Base-by-base conservation (phyloP, 208 protist genomes). In the Leptomonas seymouri region DNA sequence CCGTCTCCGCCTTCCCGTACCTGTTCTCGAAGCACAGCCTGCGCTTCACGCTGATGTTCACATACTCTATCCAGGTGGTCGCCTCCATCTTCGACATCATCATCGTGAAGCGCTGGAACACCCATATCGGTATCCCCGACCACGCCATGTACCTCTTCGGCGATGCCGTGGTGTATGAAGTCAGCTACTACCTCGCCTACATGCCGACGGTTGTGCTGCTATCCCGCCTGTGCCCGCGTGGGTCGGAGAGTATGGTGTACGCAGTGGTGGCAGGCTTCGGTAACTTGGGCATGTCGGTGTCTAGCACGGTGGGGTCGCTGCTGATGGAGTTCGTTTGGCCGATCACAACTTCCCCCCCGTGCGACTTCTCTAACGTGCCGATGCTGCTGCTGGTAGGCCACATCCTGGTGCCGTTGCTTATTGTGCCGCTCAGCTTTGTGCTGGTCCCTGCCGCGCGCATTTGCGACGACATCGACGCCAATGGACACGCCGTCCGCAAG, bases 121-220 rank as follows among this genome's bases (percentile, higher is more conserved):
- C 71, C 12, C 28, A 80, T 28, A 76, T 81, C 49, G 69, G 78
- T 49, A 82, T 90, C 41, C 85, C 80, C 3, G 87, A 94, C 56
- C 70, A 85, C 42, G 76, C 77, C 59, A 85, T 89, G 73, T 96
- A 89, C 79, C 71, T 95, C 45, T 67, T 90, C 25, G 87, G 89
- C 45, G 81, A 94, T 48, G 80, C 76, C 48, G 78, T 95, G 20
- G 76, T 97, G 1, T 81, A 84, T 45, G 67, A 95, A 68, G 78
- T 93, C 36, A 81, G 69, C 54, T 89, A 84, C 59, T 89, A 90
- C 80, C 74, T 97, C 12, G 74, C 82, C 36, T 93, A 80, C 59
- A 95, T 97, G 87, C 87, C 93, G 39, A 81, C 76, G 41, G 80
- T 94, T 1, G 66, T 97, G 14, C 74, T 97, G 39, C 77, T 94